Conservation (phyloP, 2,329 filamentous ascomycete genomes). For the Penicillium sp. region DNA sequence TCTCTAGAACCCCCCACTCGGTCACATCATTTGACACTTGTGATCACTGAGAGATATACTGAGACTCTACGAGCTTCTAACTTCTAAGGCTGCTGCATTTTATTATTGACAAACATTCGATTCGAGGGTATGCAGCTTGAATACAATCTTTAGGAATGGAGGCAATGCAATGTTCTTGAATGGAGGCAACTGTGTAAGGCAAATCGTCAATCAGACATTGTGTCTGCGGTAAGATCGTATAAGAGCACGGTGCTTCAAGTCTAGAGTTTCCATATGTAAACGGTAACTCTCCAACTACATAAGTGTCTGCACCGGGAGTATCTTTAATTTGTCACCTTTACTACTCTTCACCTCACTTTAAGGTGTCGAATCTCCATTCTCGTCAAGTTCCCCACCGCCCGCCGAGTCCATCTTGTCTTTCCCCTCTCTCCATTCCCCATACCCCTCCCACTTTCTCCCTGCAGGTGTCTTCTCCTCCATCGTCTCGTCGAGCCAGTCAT, state of each 20-base stretch:
- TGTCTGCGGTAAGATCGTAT: conserved; percentile 1
- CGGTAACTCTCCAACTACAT: background rate
- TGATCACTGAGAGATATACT: background rate
- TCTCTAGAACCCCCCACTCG: conserved; percentile 17
- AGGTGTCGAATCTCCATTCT: background rate
- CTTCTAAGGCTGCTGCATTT: background rate
- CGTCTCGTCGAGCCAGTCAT: conserved; percentile 27
- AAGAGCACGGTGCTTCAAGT: background rate
- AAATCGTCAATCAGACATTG: conserved; percentile 17
- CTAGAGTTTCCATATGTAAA: background rate
- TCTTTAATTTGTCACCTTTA: background rate
- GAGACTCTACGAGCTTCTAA: background rate
- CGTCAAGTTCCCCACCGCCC: conserved; percentile 9
- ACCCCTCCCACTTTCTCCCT: conserved; percentile 19
- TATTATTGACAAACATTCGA: background rate
- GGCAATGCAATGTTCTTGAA: background rate
- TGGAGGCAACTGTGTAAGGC: conserved; percentile 3
- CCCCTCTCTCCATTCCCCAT: conserved; percentile 18
- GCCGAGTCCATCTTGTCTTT: conserved; percentile 17
- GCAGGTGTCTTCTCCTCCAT: conserved; percentile 25
- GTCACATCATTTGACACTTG: conserved; percentile 25
- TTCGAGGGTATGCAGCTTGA: conserved; percentile 4
- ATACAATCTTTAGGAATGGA: too few species aligned
- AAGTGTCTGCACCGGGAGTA: too few species aligned
- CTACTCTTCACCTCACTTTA: too few species aligned